Percentiles rank a stretch among this genome's conserved stretches.
These are phyloP conservation scores for Camillea tinctor DNA, from an alignment of 2,329 filamentous ascomycete genomes.

Conservation along the genomic window DNA sequence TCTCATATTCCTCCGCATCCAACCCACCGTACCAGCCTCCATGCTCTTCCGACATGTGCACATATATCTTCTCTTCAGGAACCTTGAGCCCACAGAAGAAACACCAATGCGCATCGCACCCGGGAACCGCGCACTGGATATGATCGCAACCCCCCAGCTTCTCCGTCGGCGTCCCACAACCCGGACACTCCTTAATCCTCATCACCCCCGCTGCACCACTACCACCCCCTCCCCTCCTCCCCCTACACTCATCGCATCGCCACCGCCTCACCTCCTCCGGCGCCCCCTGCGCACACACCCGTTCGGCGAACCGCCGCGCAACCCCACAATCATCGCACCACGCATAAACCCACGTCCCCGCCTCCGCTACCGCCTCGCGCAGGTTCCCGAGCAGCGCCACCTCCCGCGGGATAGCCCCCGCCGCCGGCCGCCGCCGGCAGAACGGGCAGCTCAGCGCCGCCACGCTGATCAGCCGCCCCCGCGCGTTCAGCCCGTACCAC, in stretches of 20 bases:
- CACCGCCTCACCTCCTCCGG: conserved; percentile 39
- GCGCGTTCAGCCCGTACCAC: conserved; percentile 48
- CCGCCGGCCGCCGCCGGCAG: conserved; percentile 43
- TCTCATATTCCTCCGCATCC: background rate
- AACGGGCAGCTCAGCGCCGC: conserved; percentile 50
- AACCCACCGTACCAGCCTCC: conserved; percentile 27
- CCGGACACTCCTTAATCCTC: conserved; percentile 34
- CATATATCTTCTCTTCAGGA: conserved; percentile 32
- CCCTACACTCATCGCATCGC: conserved; percentile 41
- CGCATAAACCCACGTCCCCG: conserved; percentile 13
- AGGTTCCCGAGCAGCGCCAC: conserved; percentile 40
- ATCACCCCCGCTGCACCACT: background rate
- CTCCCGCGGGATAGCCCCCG: conserved; percentile 29
- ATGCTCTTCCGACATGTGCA: conserved; percentile 36
- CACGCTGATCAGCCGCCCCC: conserved; percentile 45
- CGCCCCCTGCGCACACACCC: conserved; percentile 42
- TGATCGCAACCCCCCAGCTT: conserved; percentile 40
- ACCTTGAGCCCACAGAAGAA: conserved; percentile 37
- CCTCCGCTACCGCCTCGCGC: conserved; percentile 37
- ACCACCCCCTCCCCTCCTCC: conserved; percentile 2
- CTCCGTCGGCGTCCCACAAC: conserved; percentile 37
- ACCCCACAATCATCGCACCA: conserved; percentile 34
- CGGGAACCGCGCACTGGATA: conserved; percentile 33
- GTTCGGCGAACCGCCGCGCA: conserved; percentile 41
- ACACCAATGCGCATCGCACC: conserved; percentile 39